Conservation (phyloP, 1,284 basidiomycete genomes). For the Ustilago xerochloae region DNA sequence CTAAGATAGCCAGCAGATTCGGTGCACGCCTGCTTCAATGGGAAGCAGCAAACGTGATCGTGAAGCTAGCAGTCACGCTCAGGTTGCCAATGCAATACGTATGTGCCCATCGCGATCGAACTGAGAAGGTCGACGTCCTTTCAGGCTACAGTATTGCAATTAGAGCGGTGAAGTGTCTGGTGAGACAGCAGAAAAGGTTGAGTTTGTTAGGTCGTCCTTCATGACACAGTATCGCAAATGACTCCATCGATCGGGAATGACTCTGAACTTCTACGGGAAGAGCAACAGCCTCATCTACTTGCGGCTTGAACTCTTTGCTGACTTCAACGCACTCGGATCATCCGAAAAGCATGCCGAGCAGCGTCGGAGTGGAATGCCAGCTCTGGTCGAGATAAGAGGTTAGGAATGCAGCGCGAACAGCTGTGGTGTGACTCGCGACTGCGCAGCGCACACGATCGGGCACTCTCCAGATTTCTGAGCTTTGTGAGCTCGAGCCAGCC, state of each 20-base stretch:
- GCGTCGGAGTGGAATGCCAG: neutral
- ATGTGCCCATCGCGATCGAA: too few relatives aligned
- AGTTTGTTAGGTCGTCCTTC: too few relatives aligned
- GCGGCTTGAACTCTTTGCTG: neutral
- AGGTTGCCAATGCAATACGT: too few relatives aligned
- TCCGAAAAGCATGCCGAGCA: neutral
- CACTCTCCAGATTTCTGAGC: neutral
- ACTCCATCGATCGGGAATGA: too few relatives aligned
- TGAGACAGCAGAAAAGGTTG: too few relatives aligned
- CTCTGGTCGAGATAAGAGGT: neutral
- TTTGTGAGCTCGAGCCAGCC: slow-evolving; percentile 35
- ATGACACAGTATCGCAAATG: too few relatives aligned
- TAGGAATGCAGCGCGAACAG: neutral
- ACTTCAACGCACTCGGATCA: neutral
- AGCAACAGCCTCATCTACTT: too few relatives aligned
- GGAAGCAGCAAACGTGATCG: neutral
- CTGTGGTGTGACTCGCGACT: neutral
- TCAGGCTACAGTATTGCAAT: too few relatives aligned
- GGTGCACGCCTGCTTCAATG: neutral
- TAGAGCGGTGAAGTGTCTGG: too few relatives aligned
- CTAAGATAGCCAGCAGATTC: neutral
- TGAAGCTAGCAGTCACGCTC: too few relatives aligned
- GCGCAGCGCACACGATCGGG: slow-evolving; percentile 10
- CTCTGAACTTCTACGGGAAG: too few relatives aligned
- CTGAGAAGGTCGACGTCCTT: too few relatives aligned